These are phyloP conservation scores for Monascus ruber DNA, from an alignment of 2,329 filamentous ascomycete species.

Conservation along the genomic window DNA sequence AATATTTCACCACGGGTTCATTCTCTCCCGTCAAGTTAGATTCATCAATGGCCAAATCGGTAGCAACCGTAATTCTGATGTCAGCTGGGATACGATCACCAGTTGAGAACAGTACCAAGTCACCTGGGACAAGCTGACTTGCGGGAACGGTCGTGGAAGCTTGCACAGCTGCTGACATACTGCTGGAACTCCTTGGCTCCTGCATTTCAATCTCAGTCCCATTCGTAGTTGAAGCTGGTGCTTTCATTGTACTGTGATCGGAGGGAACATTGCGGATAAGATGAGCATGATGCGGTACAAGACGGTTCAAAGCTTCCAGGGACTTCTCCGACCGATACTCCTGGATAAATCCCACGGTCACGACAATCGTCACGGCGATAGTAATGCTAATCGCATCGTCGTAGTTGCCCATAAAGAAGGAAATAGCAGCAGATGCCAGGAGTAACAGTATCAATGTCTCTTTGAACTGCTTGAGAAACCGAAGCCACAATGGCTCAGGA, in stretches of 20 bases:
- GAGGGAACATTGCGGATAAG: constrained; percentile 56
- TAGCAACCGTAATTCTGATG: constrained; percentile 80
- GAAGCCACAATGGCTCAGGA: constrained; percentile 86
- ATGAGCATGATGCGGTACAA: constrained; percentile 92
- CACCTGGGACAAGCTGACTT: constrained; percentile 76
- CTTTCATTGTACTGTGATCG: constrained; percentile 9
- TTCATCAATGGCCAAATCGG: constrained; percentile 86
- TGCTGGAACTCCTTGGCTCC: constrained; percentile 34
- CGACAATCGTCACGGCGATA: constrained; percentile 91
- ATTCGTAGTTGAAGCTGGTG: constrained; percentile 9
- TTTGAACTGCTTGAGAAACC: constrained; percentile 93
- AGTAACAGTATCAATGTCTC: constrained; percentile 91
- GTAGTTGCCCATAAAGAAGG: constrained; percentile 80
- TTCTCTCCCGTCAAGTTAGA: constrained; percentile 97
- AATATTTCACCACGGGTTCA: constrained; percentile 71
- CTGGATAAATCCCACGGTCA: constrained; percentile 90
- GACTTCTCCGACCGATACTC: constrained; percentile 98
- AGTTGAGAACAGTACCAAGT: constrained; percentile 86
- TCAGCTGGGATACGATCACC: constrained; percentile 95
- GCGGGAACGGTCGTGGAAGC: constrained; percentile 80
- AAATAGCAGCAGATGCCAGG: constrained; percentile 76
- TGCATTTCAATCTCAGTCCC: constrained; percentile 40
- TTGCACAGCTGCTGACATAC: constrained; percentile 56
- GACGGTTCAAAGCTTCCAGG: constrained; percentile 81
- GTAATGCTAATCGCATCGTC: constrained; percentile 95